Conservation (phyloP, 306 rosid species). For the Cyclanthera cordifolia region DNA sequence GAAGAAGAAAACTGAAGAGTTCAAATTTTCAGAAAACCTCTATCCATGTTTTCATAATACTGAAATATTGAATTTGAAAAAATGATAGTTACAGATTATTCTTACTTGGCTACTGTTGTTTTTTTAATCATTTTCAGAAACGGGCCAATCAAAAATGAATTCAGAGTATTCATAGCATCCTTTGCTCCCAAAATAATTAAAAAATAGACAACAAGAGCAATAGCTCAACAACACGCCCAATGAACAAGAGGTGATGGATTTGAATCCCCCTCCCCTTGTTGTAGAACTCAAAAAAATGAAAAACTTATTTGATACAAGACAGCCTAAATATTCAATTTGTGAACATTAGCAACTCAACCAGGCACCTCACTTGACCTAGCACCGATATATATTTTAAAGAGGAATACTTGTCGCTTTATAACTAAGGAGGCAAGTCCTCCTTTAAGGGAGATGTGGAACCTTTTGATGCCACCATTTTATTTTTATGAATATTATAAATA, state of each 20-base stretch:
- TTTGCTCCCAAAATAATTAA: not conserved
- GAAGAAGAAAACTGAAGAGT: not conserved
- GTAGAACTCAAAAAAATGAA: not conserved
- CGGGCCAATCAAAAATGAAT: not conserved
- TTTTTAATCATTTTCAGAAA: not conserved
- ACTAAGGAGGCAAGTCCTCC: too few relatives aligned
- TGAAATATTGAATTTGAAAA: not conserved
- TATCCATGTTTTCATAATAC: not conserved
- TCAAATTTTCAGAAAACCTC: not conserved
- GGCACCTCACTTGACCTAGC: not conserved
- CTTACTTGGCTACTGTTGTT: not conserved
- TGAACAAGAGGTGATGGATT: too few relatives aligned
- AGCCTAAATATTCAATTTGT: not conserved
- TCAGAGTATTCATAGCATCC: not conserved
- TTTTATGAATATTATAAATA: too few relatives aligned
- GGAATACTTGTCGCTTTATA: too few relatives aligned
- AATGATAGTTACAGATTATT: not conserved
- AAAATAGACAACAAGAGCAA: too few relatives aligned
- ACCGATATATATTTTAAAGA: not conserved
- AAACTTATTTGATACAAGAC: not conserved
- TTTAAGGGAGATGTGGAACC: too few relatives aligned
- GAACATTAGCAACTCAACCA: not conserved
- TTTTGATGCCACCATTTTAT: too few relatives aligned
- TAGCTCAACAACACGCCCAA: too few relatives aligned
- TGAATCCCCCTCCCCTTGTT: too few relatives aligned